Base-by-base conservation (phyloP, 495 filamentous ascomycete genomes). In the Daldinia bambusicola region DNA sequence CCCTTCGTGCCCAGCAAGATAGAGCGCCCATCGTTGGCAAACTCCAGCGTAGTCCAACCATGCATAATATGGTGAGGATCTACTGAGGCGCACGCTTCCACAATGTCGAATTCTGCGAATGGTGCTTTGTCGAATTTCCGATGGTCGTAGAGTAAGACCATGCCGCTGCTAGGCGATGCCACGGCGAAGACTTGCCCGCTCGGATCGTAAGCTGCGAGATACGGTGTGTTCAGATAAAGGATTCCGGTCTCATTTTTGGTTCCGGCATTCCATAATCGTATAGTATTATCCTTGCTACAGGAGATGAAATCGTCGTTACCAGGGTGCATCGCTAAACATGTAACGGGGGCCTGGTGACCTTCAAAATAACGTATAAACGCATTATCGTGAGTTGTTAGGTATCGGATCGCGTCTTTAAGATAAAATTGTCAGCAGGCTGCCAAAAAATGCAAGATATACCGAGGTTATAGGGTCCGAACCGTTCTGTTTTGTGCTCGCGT, bases 401-500 rank as follows among this genome's bases (percentile, higher is more conserved):
- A 92, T 63, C 95, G 88, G 41, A 99, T 90, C 1, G 91, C 92
- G 78, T 98, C 90, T 91, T 50, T 37, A 18, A 4, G 38, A 55
- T 12, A 9, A 34, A 2, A 22, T 31, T 60, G 52, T 77, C 22
- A 77, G 74, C 48, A 18, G 2, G 12, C 31, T 14, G 26, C 34
- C 14, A 55, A 50, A 34, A n/a, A 20, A 26, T 55, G 13, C 6
- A 5, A 9, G 36, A 10, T 12, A 13, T 6, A 5, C n/a, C 22
- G 37, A 5, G 18, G 4, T 38, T n/a, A 32, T 45, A 18, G 22
- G 37, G 52, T 20, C 22, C 79, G 20, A 82, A 91, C 89, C 90
- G 74, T 99, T 96, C 48, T 93, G 88, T 73, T 98, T 97, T 4
- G 95, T 98, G 76, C 92, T 95, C 41, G 96, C 93, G 76, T 99